Evolutionary conservation across 1,284 basidiomycete species (phyloP).

Genomic region (Cryptococcus hybrid): DNA sequence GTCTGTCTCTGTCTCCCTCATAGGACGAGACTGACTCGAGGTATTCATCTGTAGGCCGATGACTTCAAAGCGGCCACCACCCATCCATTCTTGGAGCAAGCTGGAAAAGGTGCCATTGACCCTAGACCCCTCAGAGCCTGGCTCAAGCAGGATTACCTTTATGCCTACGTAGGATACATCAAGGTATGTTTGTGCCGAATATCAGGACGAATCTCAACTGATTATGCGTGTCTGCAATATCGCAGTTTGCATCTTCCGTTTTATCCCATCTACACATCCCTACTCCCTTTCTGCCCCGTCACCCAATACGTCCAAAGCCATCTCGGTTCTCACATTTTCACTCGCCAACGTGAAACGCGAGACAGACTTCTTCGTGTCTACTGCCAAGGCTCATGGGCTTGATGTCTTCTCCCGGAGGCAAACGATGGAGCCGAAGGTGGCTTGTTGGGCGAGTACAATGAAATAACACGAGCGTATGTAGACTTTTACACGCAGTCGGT

Average conservation of each 20-base stretch:
- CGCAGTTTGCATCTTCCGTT: conserved; percentile 10
- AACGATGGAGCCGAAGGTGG: conserved; percentile 28
- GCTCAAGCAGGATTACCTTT: conserved; percentile 66
- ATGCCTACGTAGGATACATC: conserved; percentile 51
- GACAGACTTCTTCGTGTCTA: conserved; percentile 61
- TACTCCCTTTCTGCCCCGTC: conserved; percentile 3
- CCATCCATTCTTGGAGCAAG: conserved; percentile 60
- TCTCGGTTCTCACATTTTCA: conserved; percentile 54
- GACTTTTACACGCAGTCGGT: conserved; percentile 64
- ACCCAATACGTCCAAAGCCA: conserved; percentile 7
- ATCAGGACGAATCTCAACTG: not conserved
- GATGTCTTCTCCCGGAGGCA: conserved; percentile 11
- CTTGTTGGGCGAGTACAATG: conserved; percentile 59
- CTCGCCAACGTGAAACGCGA: conserved; percentile 62
- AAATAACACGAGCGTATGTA: conserved; percentile 62
- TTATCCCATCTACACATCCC: conserved; percentile 15
- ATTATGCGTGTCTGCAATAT: not conserved
- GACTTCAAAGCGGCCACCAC: conserved; percentile 52
- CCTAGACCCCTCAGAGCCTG: conserved; percentile 57
- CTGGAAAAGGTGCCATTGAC: conserved; percentile 57
- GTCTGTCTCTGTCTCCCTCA: not conserved
- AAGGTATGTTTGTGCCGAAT: conserved; percentile 15
- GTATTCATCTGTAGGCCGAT: conserved; percentile 7
- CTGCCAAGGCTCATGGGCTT: conserved; percentile 54
- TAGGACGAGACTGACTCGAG: not conserved